Percentiles rank a stretch among this genome's conserved stretches.
Evolutionary conservation across 202 grass and related monocot species (phyloP).

Genomic region (Sporobolus alterniflorus): DNA sequence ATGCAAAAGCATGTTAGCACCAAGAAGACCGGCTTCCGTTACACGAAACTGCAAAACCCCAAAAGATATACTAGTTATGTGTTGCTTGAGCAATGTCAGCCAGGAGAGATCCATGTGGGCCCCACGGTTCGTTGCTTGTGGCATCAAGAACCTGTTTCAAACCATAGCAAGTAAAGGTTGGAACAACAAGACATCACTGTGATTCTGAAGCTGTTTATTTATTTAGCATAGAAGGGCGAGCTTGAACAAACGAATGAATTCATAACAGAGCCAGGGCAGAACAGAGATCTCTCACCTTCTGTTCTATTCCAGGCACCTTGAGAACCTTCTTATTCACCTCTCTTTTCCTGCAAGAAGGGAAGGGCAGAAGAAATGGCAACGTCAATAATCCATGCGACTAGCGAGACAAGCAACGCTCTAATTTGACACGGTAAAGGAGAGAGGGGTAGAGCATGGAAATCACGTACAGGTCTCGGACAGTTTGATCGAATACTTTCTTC

Average conservation of each 20-base stretch:
- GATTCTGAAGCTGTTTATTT: neutral
- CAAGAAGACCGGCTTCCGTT: neutral
- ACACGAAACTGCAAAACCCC: neutral
- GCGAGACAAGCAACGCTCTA: neutral
- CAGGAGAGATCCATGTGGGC: constrained; percentile 90
- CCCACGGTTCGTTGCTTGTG: constrained; percentile 98
- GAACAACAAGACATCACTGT: neutral
- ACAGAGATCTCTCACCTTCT: constrained; percentile 65
- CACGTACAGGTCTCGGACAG: constrained; percentile 90
- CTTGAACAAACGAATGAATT: neutral
- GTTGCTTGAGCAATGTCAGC: constrained; percentile 93
- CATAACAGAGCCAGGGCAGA: neutral
- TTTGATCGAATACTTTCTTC: constrained; percentile 99
- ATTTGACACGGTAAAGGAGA: neutral
- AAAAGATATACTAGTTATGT: constrained; percentile 65
- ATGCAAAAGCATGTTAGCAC: constrained; percentile 24
- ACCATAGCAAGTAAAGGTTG: constrained; percentile 9
- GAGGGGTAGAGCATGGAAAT: neutral
- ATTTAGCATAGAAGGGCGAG: neutral
- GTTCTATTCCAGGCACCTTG: constrained; percentile 87
- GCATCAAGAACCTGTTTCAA: constrained; percentile 84
- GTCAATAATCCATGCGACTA: neutral
- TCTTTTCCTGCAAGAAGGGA: constrained; percentile 67
- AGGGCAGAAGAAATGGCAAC: neutral
- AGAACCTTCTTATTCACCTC: constrained; percentile 98